Base-by-base conservation (phyloP, 2,329 filamentous ascomycete genomes). In the Fusarium phyllophilum region DNA sequence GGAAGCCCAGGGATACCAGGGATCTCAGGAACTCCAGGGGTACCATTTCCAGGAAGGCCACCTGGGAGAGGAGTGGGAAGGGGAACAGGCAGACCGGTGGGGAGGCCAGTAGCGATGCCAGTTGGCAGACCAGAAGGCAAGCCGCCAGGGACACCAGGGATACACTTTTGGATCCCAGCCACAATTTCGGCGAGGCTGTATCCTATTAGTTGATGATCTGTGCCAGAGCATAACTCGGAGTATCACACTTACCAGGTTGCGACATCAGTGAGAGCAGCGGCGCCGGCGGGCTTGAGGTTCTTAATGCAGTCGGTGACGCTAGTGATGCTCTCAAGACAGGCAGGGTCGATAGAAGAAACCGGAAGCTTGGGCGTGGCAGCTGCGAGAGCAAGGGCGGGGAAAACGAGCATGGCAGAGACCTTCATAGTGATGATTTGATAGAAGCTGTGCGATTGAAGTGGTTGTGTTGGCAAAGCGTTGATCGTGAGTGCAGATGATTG, bases 211-310 rank as follows among this genome's bases (percentile, higher is more conserved):
- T 20, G 8, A 20, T 6, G n/a, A 3, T 34, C 6, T 20, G 14
- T 17, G 7, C 3, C 10, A 12, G 2, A 6, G 8, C 8, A 22
- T 29, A 31, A 3, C 4, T 0, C 6, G 4, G 5, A 13, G 29
- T 15, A 33, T 24, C 4, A 14, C 3, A 2, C 33, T 52, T 26
- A 36, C 49, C 49, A 52, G 7, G 18, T 22, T 15, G n/a, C n/a
- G 3, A 52, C 31, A 15, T 52, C 49, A 0, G 33, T 20, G 11
- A 26, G 3, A 5, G n/a, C 18, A 6, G 9, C 13, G 8, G 31
- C 9, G 4, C 31, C n/a, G 13, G n/a, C 36, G 9, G 49, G 33
- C 6, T 52, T 36, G 17, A 52, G 13, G 3, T 22, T 34, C 17
- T 15, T 52, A 5, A 52, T 4, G 13, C 49, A 52, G 9, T 52